Conservation (phyloP, 495 filamentous ascomycete genomes). For the Hypoxylon rickii region DNA sequence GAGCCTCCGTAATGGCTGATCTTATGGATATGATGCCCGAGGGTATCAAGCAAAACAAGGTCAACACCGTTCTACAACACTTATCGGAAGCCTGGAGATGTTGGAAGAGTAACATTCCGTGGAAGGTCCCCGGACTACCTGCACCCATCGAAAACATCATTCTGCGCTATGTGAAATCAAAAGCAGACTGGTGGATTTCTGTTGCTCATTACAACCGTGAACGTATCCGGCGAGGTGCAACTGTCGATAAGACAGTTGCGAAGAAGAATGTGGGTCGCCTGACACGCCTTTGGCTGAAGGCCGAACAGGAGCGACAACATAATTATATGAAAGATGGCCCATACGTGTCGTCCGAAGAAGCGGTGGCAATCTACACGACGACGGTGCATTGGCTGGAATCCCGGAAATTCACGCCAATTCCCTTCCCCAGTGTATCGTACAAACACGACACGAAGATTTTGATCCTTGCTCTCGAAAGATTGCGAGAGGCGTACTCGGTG, state of each 20-base stretch:
- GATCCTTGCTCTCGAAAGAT: conserved; percentile 90
- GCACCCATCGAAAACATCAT: conserved; percentile 99
- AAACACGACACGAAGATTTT: conserved; percentile 99
- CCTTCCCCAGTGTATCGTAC: conserved; percentile 98
- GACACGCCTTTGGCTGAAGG: conserved; percentile 95
- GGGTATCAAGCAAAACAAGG: conserved; percentile 99
- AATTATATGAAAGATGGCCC: conserved; percentile 99
- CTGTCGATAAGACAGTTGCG: conserved; percentile 97
- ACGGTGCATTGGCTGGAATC: conserved; percentile 99
- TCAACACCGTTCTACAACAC: conserved; percentile 97
- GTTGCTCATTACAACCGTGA: conserved; percentile 99
- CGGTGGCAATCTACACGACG: conserved; percentile 97
- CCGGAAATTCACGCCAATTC: conserved; percentile 96
- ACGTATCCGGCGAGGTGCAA: conserved; percentile 92
- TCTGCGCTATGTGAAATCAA: conserved; percentile 96
- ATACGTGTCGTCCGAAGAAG: conserved; percentile 97
- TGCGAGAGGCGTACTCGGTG: conserved; percentile 96
- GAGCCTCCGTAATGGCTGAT: conserved; percentile 98
- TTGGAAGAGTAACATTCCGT: conserved; percentile 99
- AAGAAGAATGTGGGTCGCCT: conserved; percentile 98
- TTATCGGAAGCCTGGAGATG: conserved; percentile 97
- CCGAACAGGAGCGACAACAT: conserved; percentile 97
- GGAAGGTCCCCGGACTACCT: conserved; percentile 96
- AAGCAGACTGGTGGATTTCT: conserved; percentile 99
- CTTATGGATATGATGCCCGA: conserved; percentile 99